Conservation (phyloP, 495 filamentous ascomycete genomes). For the Antarctomyces pellizariae region DNA sequence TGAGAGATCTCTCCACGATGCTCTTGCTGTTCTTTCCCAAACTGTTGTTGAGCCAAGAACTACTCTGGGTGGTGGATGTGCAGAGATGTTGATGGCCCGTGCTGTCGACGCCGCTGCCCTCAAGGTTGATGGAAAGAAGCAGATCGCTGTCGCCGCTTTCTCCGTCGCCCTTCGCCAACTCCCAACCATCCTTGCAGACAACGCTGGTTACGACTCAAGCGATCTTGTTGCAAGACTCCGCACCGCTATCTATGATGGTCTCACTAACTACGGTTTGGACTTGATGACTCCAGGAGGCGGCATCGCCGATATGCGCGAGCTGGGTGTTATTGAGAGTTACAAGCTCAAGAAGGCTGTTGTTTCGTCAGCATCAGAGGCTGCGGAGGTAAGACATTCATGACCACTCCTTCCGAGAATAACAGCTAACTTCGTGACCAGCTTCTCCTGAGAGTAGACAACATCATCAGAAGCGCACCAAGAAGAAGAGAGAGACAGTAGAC, state of each 20-base stretch:
- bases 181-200: constrained; percentile 91
- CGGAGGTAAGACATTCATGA: constrained; percentile 42
- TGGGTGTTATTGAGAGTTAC: constrained; percentile 93
- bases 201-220: constrained; percentile 84
- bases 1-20: constrained; percentile 88
- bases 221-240: constrained; percentile 81
- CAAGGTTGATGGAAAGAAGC: constrained; percentile 89
- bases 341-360: constrained; percentile 96
- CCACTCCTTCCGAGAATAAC: background rate
- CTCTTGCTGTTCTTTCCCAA: constrained; percentile 87
- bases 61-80: constrained; percentile 85
- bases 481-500: constrained; percentile 33
- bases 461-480: constrained; percentile 58
- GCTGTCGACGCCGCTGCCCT: constrained; percentile 87
- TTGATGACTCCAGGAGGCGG: constrained; percentile 75
- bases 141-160: constrained; percentile 77
- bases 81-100: constrained; percentile 98
- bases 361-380: constrained; percentile 80
- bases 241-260: constrained; percentile 80
- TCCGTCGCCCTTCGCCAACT: constrained; percentile 74
- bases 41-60: constrained; percentile 87
- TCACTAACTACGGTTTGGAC: constrained; percentile 79
- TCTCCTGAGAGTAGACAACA: constrained; percentile 66
- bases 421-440: constrained; percentile 22
- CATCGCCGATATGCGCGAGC: constrained; percentile 86